phyloP scores from a whole-genome alignment of 2,329 filamentous ascomycete genomes.

The Hyphodiscus sp. region DNA sequence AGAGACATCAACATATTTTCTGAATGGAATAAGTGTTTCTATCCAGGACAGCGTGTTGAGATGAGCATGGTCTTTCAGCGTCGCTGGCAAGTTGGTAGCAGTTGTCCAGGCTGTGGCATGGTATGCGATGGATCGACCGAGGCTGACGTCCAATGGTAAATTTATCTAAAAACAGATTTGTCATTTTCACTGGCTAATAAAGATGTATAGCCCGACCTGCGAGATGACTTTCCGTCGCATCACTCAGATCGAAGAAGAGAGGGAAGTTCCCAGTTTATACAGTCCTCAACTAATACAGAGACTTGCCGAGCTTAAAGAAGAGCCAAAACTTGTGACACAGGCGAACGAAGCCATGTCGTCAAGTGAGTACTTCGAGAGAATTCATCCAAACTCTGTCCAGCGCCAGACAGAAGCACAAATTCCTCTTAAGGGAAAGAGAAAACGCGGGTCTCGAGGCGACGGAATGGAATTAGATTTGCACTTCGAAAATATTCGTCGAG shows the following conservation, averaged over 20 bases:
- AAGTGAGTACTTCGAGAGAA: too few species aligned
- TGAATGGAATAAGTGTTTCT: slow-evolving; percentile 25
- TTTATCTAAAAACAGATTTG: neutral
- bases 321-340: too few species aligned
- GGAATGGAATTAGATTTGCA: neutral
- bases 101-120: neutral
- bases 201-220: neutral
- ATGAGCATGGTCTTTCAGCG: slow-evolving; percentile 28
- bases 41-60: slow-evolving; percentile 27
- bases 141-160: neutral
- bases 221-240: neutral
- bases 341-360: too few species aligned
- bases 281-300: too few species aligned
- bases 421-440: too few species aligned
- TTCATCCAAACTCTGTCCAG: too few species aligned
- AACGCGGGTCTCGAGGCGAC: neutral
- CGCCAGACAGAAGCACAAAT: too few species aligned
- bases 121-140: neutral
- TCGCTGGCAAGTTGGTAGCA: neutral
- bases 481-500: neutral
- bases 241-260: neutral
- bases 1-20: slow-evolving; percentile 18
- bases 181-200: neutral
- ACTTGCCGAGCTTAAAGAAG: too few species aligned
- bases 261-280: too few species aligned